These are phyloP conservation scores for Diddensiella caesifluorescens DNA, from an alignment of 805 yeast genomes.

Conservation along the genomic window DNA sequence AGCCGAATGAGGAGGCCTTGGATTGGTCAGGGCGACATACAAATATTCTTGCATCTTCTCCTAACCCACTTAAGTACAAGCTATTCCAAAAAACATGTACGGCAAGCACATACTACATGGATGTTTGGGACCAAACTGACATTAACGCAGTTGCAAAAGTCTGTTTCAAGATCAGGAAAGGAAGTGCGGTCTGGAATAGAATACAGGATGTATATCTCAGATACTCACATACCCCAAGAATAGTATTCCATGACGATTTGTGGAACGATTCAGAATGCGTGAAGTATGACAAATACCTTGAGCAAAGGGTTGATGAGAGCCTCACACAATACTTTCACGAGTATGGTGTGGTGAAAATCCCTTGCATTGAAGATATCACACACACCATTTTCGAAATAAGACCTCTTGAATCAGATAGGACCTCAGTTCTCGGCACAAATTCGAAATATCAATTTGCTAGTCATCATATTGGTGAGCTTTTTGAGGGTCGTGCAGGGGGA, in stretches of 20 bases:
- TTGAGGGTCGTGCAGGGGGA: too few species aligned
- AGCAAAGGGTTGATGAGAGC: background rate
- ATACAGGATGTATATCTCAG: background rate
- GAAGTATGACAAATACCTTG: background rate
- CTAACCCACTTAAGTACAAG: background rate
- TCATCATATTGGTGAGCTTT: too few species aligned
- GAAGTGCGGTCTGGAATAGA: background rate
- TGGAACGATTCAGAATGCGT: too few species aligned
- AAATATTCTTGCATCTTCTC: background rate
- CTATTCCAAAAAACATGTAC: background rate
- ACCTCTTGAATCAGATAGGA: background rate
- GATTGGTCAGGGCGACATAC: background rate
- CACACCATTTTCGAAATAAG: slow-evolving; percentile 3
- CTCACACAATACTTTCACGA: too few species aligned
- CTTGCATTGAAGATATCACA: background rate
- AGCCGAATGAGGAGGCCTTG: background rate
- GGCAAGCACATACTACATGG: background rate
- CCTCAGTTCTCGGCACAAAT: too few species aligned
- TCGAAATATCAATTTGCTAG: too few species aligned
- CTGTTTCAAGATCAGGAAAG: slow-evolving; percentile 1
- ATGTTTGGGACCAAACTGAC: background rate
- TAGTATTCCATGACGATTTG: background rate
- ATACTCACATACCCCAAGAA: background rate
- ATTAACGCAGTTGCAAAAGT: background rate
- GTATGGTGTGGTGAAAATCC: background rate